Base-by-base conservation (phyloP, 345 rosid species). In the Acer yangbiense region DNA sequence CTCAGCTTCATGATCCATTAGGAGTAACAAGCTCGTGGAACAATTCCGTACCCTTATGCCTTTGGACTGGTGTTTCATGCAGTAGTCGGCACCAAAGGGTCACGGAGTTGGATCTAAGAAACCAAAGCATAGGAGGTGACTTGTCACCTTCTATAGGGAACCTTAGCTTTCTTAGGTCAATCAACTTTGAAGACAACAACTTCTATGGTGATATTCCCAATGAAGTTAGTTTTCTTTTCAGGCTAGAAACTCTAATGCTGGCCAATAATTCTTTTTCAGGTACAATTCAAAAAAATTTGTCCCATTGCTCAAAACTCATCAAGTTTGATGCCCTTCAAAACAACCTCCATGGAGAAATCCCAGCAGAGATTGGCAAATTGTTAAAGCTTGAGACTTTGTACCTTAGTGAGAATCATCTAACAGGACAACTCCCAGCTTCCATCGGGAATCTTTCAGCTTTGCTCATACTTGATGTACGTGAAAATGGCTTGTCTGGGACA, bases 151-250 rank as follows among this genome's bases (percentile, higher is more conserved):
- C n/a, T 43, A 25, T 43, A 1, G 32, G 32, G 3, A 43, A 68
- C 46, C 71, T 68, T 1, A 68, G 71, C 4, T 41, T 43, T 27
- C 54, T 68, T 25, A 43, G 17, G 41, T 39, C n/a, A 0, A 20
- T 41, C n/a, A 0, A 2, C 50, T 16, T 67, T 1, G 21, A 4
- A 67, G 4, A n/a, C 21, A 67, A 67, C 17, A 50, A 50, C 70
- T 39, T 44, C 25, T 8, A 39, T 17, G 52, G 70, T n/a, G 9
- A 9, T 14, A 73, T 81, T 58, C 80, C 83, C 43, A 7, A 18
- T 0, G 75, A 68, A 29, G 13, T 81, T 18, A 68, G 78, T 25
- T 68, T 21, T 27, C 62, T 77, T 35, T 32, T 7, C 25, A n/a
- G 68, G 43, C 41, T 80, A 17, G 43, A 60, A 46, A 17, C 2